Base-by-base conservation (phyloP, 495 filamentous ascomycete species). In the Hyaloscypha hepaticicola region DNA sequence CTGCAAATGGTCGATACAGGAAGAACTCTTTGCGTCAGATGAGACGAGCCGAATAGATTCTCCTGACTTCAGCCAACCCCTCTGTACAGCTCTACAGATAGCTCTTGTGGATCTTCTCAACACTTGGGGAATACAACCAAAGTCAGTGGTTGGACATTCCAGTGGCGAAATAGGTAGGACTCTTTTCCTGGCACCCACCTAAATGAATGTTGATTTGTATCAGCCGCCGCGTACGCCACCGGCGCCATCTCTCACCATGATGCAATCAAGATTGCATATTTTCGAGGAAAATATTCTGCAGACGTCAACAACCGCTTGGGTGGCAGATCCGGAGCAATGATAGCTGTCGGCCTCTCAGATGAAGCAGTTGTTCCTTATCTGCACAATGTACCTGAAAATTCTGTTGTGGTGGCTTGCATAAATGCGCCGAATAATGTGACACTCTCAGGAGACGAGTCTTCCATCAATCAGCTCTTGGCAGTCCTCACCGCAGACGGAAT, bases 61-160 rank as follows among this genome's bases (percentile, higher is more conserved):
- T 11, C 79, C 81, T 2, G 70, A 78, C 70, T 79, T 81, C 65
- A 80, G 79, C 25, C 82, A 85, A 63, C 77, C 82, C 22, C 71
- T 81, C 55, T 87, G 79, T 66, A 82, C 76, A 16, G 80, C 82
- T 14, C 72, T 85, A 2, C 82, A 85, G 65, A 66, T 85, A 8
- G 80, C 82, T 1, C 61, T 90, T 56, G 79, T 83, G 0, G 80
- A 84, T 38, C 72, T 89, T 2, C 19, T 41, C 8, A 5, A 14
- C 3, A 7, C 38, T 7, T 41, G 4, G 38, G 12, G 38, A 7
- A 41, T 41, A 12, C 12, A 2, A 3, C 38, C 38, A 12, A 7
- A 5, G 2, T 7, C 38, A 41, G 38, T 41, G 8, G 38, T 41
- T 14, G 38, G 38, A 8, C 38, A 41, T 19, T 41, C 38, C 4